Base-by-base conservation (phyloP, 805 yeast species). In the Metschnikowia lunata region DNA sequence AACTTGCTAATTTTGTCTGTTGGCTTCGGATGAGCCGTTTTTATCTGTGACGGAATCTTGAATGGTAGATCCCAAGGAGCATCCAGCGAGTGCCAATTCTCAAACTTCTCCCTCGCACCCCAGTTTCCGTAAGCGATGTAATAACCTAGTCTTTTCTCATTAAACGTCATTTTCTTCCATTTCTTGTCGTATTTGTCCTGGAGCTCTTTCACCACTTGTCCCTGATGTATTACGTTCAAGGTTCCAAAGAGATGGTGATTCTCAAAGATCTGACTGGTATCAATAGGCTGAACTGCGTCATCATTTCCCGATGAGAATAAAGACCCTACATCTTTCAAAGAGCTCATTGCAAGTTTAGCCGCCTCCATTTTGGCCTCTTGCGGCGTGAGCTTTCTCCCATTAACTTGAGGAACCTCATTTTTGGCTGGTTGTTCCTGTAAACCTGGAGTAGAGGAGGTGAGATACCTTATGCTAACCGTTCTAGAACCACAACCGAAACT, bases 41-140 rank as follows among this genome's bases (percentile, higher is more conserved):
- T 51, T 11, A 57, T 43, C 34, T 69, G 61, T 2, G 66, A 54
- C 1, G 82, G 79, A 3, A 67, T 39, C 26, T 60, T 58, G 56
- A 82, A 82, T 1, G 87, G 85, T 43, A 83, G 64, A 59, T 83
- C 88, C 38, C 72, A 74, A 1, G 87, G 89, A 7, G 70, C 59
- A 4, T 56, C 61, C 26, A 54, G 50, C n/a, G 69, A 60, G 45
- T 66, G 69, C 67, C 78, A 70, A 50, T 69, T 70, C 39, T 64
- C 62, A 43, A 83, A 74, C 15, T 76, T 76, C 38, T 76, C 80
- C 49, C 95, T 70, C 1, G 80, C 82, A 0, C 89, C 93, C 74
- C 85, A 78, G 38, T 82, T 70, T 2, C 90, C 90, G 61, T 80
- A 85, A 0, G 82, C 73, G 28, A 82, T 71, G 64, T 74, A 82